Percentiles rank a stretch among this genome's conserved stretches.
Evolutionary conservation across 176 grass and related monocot species (phyloP).

Genomic region (Avena insularis): DNA sequence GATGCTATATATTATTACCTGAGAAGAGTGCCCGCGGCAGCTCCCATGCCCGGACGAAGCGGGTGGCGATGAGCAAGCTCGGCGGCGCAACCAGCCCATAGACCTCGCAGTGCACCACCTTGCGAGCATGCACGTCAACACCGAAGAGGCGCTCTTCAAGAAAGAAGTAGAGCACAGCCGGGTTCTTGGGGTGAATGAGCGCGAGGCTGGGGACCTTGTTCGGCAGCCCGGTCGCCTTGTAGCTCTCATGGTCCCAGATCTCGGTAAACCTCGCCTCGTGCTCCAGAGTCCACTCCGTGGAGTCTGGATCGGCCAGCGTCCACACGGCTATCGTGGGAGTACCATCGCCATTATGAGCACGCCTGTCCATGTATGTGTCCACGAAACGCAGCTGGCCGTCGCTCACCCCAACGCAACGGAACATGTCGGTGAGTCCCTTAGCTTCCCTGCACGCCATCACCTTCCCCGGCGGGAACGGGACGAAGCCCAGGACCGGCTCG

Average conservation of each 20-base stretch:
- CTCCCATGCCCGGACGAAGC: conserved; percentile 21
- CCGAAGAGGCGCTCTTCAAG: neutral
- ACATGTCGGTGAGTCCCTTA: neutral
- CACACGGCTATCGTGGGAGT: neutral
- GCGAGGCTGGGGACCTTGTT: neutral
- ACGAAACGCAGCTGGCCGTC: neutral
- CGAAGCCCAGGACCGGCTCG: neutral
- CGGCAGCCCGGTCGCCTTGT: neutral
- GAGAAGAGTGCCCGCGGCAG: conserved; percentile 7
- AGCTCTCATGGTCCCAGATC: neutral
- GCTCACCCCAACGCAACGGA: neutral
- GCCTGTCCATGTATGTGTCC: neutral
- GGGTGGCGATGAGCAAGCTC: neutral
- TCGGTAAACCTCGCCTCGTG: neutral
- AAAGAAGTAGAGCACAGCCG: neutral
- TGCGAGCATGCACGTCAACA: neutral
- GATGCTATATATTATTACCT: neutral
- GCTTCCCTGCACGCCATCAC: neutral
- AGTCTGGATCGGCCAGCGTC: neutral
- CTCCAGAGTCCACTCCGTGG: neutral
- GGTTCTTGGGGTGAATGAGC: conserved; percentile 4
- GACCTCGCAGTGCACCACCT: neutral
- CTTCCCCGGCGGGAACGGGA: neutral
- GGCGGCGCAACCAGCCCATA: conserved; percentile 19
- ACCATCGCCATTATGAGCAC: neutral